Evolutionary conservation across 2,329 filamentous ascomycete genomes (phyloP).

Genomic region (Fusarium sp.): DNA sequence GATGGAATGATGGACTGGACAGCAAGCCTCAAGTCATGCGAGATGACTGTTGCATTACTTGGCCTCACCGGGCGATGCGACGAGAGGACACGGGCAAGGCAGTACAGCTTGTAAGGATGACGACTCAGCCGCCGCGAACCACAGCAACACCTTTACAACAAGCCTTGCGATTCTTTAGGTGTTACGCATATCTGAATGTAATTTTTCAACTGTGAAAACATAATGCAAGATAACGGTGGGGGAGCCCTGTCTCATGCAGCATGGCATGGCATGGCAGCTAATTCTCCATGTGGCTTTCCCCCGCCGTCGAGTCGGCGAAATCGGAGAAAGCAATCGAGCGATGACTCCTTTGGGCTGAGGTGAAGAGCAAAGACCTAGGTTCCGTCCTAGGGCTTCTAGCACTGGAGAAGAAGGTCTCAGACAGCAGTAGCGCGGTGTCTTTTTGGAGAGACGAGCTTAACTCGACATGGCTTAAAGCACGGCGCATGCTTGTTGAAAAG

Average conservation of each 20-base stretch:
- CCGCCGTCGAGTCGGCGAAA: constrained; percentile 41
- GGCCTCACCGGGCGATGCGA: constrained; percentile 8
- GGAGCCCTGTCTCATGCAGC: constrained; percentile 24
- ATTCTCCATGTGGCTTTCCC: constrained; percentile 26
- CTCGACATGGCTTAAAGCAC: constrained; percentile 36
- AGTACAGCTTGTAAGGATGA: constrained; percentile 17
- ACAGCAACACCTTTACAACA: constrained; percentile 15
- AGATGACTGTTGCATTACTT: constrained; percentile 34
- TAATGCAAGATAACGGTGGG: constrained; percentile 39
- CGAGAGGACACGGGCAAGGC: constrained; percentile 26
- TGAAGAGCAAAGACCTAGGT: constrained; percentile 23
- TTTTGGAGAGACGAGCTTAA: constrained; percentile 33
- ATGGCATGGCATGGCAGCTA: constrained; percentile 3
- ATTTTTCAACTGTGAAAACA: constrained; percentile 35
- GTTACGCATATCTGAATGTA: constrained; percentile 45
- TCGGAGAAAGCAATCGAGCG: constrained; percentile 38
- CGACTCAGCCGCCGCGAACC: constrained; percentile 28
- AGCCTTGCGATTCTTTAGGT: constrained; percentile 13
- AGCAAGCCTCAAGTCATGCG: constrained; percentile 19
- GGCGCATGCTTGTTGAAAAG: constrained; percentile 7
- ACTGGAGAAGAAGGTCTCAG: constrained; percentile 42
- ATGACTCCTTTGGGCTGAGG: constrained; percentile 41
- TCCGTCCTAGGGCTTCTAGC: constrained; percentile 39
- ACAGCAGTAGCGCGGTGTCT: constrained; percentile 40
- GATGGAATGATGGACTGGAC: constrained; percentile 18